Evolutionary conservation across 495 filamentous ascomycete species (phyloP).

Genomic region (Penicillium chermesinum): DNA sequence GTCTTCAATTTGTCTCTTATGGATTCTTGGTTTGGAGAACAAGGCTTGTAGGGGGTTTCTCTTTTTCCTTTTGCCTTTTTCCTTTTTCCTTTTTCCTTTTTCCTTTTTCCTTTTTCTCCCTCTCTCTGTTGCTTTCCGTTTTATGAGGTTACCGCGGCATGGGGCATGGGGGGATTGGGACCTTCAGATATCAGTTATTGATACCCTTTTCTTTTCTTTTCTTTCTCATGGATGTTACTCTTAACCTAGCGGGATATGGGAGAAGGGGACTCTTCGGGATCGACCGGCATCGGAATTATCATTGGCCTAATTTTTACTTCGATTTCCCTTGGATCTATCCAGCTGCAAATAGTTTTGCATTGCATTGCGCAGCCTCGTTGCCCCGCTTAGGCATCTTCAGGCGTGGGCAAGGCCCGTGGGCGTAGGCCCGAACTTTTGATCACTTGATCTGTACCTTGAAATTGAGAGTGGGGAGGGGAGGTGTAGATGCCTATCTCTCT

Average conservation of each 20-base stretch:
- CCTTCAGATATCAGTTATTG: constrained; percentile 23
- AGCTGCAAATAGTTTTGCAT: constrained; percentile 4
- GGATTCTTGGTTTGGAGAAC: background rate
- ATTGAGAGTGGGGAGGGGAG: background rate
- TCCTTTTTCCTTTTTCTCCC: constrained; percentile 11
- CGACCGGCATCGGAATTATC: constrained; percentile 6
- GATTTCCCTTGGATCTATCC: constrained; percentile 1
- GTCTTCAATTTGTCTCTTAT: constrained; percentile 10
- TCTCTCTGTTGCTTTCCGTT: constrained; percentile 7
- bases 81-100: constrained; percentile 11
- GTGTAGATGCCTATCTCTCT: constrained; percentile 1
- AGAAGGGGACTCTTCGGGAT: constrained; percentile 10
- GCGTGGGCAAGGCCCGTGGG: too few species aligned
- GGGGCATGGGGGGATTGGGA: constrained; percentile 8
- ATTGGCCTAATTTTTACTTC: background rate
- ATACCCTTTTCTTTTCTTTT: constrained; percentile 28
- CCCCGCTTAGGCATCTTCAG: too few species aligned
- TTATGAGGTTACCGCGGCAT: constrained; percentile 4
- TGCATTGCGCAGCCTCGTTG: too few species aligned
- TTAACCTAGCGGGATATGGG: constrained; percentile 15
- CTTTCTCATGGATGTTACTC: constrained; percentile 11
- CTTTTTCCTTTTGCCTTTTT: constrained; percentile 7
- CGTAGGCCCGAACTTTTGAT: background rate
- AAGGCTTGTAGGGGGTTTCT: background rate
- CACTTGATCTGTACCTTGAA: background rate